These are phyloP conservation scores for Boletus subluridellus DNA, from an alignment of 1,284 basidiomycete species.

Conservation along the genomic window DNA sequence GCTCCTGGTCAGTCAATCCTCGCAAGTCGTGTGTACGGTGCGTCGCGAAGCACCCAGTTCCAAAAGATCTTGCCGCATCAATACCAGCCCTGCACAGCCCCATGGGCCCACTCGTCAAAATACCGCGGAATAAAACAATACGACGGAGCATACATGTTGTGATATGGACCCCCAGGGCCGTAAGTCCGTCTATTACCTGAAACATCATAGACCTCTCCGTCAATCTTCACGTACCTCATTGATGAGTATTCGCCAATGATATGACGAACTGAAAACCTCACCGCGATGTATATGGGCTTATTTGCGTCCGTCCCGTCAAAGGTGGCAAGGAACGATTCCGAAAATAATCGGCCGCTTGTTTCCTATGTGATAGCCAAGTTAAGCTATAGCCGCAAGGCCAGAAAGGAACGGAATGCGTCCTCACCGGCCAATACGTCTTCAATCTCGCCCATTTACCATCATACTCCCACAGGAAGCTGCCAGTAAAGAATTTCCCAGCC, in stretches of 20 bases:
- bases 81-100: constrained; percentile 64
- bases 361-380: constrained; percentile 29
- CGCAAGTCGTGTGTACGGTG: constrained; percentile 90
- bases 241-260: constrained; percentile 11
- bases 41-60: constrained; percentile 86
- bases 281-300: constrained; percentile 82
- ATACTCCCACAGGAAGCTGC: constrained; percentile 76
- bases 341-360: constrained; percentile 67
- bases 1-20: constrained; percentile 70
- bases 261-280: constrained; percentile 38
- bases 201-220: constrained; percentile 93
- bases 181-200: constrained; percentile 74
- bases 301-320: constrained; percentile 73
- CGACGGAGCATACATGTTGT: constrained; percentile 63
- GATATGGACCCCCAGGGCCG: constrained; percentile 85
- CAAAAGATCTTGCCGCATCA: constrained; percentile 87
- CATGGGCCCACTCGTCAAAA: constrained; percentile 12
- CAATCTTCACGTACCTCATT: constrained; percentile 53
- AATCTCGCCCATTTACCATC: constrained; percentile 56
- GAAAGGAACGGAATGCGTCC: constrained; percentile 3
- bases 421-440: constrained; percentile 63
- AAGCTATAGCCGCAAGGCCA: constrained; percentile 4
- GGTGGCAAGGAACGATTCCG: constrained; percentile 61
- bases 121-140: constrained; percentile 16
- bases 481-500: constrained; percentile 77